Evolutionary conservation across 371 early-diverging fungal genomes (phyloP), one percentile per base, ranked within the genome.

Genomic region (Encephalitozoon intestinalis): DNA sequence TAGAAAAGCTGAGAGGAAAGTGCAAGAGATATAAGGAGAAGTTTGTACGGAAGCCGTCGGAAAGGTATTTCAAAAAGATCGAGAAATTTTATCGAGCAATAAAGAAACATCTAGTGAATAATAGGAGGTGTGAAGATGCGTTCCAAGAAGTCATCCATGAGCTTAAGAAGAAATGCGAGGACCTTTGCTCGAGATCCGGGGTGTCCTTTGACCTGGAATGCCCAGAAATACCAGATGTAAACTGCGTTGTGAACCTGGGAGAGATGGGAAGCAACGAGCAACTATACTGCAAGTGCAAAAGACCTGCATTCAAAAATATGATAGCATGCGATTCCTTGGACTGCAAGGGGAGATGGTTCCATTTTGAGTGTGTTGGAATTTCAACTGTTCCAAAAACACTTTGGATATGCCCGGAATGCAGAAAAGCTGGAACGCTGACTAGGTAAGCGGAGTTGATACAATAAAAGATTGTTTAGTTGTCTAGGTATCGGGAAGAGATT

Each of bases 271-370:
- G 25, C 8, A 9, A 26, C n/a, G 63, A 64, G 26, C 18, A 21
- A 12, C 67, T n/a, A 5, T 81, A 81, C 67, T 86, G 86, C 72
- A 77, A 50, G 18, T 86, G 86, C 73, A 77, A 67, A 49, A 51
- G 70, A 25, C 67, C 63, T 37, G 73, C 82, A 25, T 78, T 70
- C 72, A 84, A 85, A 6, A 75, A 75, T 31, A 85, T 86, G 85
- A 82, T 86, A 31, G 72, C 70, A 1, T 86, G 86, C 67, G 84
- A 84, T 54, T 68, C 70, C 43, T 25, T 34, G 26, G 75, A 76
- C 41, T 94, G 94, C 80, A 89, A 89, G 58, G 89, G 90, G 70
- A 91, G 92, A 82, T 95, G 95, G 95, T 94, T 92, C 84, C 95
- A 95, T 86, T 88, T 90, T 77, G 89, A 88, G 11, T 95, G 95